Evolutionary conservation across 345 rosid species (phyloP), one percentile per base, ranked within the genome.

Genomic region (Euphorbia lathyris): DNA sequence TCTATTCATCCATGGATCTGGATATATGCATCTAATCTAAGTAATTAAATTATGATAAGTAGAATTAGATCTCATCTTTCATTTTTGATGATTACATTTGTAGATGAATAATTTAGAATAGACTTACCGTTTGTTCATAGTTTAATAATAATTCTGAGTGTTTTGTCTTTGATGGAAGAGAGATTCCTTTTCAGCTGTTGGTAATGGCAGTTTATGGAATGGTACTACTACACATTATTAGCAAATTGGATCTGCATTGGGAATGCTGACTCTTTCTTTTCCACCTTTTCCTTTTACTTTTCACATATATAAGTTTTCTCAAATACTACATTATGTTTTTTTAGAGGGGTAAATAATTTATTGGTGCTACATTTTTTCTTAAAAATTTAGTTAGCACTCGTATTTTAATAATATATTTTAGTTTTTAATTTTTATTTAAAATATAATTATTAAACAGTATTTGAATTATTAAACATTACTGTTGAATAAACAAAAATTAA

Each of bases 181-280:
- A 85, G 88, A 86, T 82, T 85, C 88, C 83, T 68, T 47, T 67
- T 84, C 70, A 43, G 74, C 77, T 75, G 76, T 62, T 78, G 77
- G 67, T 56, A 73, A 66, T 67, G 77, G 27, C 59, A 72, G 45
- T 57, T 69, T 60, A 65, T 56, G 69, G 77, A 38, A 29, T 45
- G 60, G 32, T 60, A 48, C 50, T 34, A 53, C 50, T 67, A 68
- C 13, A 69, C 65, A 57, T 66, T 52, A 78, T 73, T 65, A 52
- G 75, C 55, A 59, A 60, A 77, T 53, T 78, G 81, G 84, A 86
- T 81, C 86, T 79, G 82, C 82, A 69, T 72, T 72, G 85, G 81
- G 74, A 83, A 74, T 66, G 84, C 40, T 19, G 66, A 72, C 63
- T 72, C 69, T 65, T 56, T 63, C 78, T 43, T 80, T 43, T 71